Base-by-base conservation (phyloP, 306 rosid genomes). In the Lathyrus sativus region DNA sequence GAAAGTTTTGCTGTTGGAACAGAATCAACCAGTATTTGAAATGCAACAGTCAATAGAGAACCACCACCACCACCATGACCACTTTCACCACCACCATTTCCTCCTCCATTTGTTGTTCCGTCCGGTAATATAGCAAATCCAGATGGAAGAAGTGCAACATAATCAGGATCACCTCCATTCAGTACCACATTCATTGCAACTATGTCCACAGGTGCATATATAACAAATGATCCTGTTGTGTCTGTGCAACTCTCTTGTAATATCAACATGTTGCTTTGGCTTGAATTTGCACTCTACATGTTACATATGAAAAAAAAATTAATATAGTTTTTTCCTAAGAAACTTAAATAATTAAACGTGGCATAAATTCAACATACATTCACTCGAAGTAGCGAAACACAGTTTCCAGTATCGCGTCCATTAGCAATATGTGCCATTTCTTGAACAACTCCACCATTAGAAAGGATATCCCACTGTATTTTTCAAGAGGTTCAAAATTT, bases 371-470 rank as follows among this genome's bases (percentile, higher is more conserved):
- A 64, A 70, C 81, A 11, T 84, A 95, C 99, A 71, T 90, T 95
- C 59, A 95, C 97, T 41, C 99, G 88, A 37, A 95, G 91, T 8
- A 95, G 84, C 42, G 99, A 95, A 3, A 95, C 97, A 42, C 89
- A 88, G 42, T 95, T 95, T 57, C 97, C 99, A 0, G 99, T 87
- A 24, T 95, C 95, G 11, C 91, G 73, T 13, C 99, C 99, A n/a
- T 90, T 95, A 22, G 99, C 99, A 31, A 95, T 90, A 60, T 95
- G 97, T 12, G 96, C 97, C 92, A 90, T 95, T 85, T 95, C 99
- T 79, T 90, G 96, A 53, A 95, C 96, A n/a, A 80, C 85, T 75
- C 97, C 99, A 0, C 99, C 97, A 14, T 95, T 95, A 4, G 97
- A 95, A 59, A 95, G 99, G 72, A 95, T 95, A 44, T 95, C 99